These are phyloP conservation scores for Orbilia blumenaviensis DNA, from an alignment of 2,329 filamentous ascomycete genomes.

Conservation along the genomic window DNA sequence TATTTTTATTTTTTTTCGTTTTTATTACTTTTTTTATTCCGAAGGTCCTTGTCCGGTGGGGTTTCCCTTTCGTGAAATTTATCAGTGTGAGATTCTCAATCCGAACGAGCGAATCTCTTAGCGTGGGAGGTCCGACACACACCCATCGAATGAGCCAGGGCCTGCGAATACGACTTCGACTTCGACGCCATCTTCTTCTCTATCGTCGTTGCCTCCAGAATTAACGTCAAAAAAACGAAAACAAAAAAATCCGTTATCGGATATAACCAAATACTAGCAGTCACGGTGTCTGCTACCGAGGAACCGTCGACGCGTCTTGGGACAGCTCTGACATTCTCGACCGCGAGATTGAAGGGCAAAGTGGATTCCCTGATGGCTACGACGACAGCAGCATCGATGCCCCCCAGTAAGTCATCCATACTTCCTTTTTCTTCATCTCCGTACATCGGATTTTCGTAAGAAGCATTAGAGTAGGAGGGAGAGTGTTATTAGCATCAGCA, in stretches of 20 bases:
- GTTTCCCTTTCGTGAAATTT: neutral
- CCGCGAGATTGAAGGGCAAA: conserved; percentile 36
- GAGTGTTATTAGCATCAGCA: neutral
- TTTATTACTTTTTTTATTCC: conserved; percentile 5
- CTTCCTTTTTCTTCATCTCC: neutral
- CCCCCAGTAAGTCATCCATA: conserved; percentile 38
- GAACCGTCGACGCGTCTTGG: conserved; percentile 50
- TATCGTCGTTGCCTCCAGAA: too few species aligned
- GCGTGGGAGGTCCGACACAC: conserved; percentile 21
- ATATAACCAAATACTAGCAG: conserved; percentile 3
- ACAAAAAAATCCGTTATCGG: neutral
- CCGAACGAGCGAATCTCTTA: conserved; percentile 18
- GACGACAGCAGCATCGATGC: conserved; percentile 34
- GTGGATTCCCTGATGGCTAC: conserved; percentile 46
- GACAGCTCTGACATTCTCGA: conserved; percentile 28
- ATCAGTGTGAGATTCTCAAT: conserved; percentile 16
- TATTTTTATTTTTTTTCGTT: neutral
- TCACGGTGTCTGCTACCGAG: conserved; percentile 16
- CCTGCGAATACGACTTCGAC: conserved; percentile 23
- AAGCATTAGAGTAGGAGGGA: too few species aligned
- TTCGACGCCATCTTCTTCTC: too few species aligned
- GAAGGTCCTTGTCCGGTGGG: neutral
- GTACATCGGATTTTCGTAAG: neutral
- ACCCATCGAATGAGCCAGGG: conserved; percentile 31
- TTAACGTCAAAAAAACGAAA: too few species aligned